Evolutionary conservation across 768 basidiomycete species (phyloP).

Genomic region (Gyrodon lividus): DNA sequence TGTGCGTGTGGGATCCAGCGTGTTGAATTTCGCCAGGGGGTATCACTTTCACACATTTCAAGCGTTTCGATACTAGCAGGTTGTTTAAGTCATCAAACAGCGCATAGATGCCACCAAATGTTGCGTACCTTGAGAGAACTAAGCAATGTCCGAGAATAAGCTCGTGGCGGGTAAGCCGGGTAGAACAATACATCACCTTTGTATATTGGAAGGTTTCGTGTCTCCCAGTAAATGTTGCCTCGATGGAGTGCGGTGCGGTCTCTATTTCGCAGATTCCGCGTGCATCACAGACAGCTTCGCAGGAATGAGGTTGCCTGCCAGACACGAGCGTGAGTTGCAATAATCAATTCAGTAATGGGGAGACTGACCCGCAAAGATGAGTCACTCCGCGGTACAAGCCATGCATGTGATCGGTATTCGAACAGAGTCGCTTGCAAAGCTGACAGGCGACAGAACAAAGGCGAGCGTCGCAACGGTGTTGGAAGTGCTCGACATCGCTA

Average conservation of each 20-base stretch:
- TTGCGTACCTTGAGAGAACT: conserved; percentile 5
- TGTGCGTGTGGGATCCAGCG: conserved; percentile 44
- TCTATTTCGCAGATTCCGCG: conserved; percentile 54
- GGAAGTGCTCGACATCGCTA: conserved; percentile 43
- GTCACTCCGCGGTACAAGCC: conserved; percentile 35
- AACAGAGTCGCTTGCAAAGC: conserved; percentile 50
- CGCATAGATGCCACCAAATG: neutral
- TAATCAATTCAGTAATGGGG: conserved; percentile 5
- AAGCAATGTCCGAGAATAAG: neutral
- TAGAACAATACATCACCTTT: conserved; percentile 37
- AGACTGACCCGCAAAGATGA: conserved; percentile 54
- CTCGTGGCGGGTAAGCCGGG: neutral
- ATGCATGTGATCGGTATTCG: conserved; percentile 46
- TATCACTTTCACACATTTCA: conserved; percentile 44
- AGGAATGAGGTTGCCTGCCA: conserved; percentile 46
- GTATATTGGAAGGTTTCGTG: conserved; percentile 59
- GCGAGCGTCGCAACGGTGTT: conserved; percentile 46
- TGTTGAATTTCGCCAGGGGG: conserved; percentile 40
- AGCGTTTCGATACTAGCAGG: conserved; percentile 42
- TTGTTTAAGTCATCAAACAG: neutral
- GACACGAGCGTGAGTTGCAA: neutral
- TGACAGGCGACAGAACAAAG: conserved; percentile 51
- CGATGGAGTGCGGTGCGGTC: conserved; percentile 50
- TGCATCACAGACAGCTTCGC: conserved; percentile 38
- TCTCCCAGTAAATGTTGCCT: conserved; percentile 52